Base-by-base conservation (phyloP, 139 green algal species). In the Micractinium sp. region DNA sequence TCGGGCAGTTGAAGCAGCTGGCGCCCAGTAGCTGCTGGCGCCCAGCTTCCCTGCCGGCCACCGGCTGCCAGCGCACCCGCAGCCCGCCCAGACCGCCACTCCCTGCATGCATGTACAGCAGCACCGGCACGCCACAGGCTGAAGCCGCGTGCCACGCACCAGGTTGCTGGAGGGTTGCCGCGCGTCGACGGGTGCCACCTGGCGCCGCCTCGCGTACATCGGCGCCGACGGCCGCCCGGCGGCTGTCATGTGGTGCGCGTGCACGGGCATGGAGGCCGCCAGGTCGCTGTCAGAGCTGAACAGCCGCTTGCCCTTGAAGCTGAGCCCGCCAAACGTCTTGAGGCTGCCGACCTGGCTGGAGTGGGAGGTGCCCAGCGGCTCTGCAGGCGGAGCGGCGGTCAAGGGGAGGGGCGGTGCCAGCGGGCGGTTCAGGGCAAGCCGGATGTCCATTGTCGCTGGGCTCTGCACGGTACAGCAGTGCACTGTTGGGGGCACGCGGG, bases 321-420 rank as follows among this genome's bases (percentile, higher is more conserved):
- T 78, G 31, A 60, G 12, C 63, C n/a, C 63, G 22, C 73, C 85
- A 84, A 91, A 91, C 5, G 67, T 25, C 41, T 85, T 89, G 19
- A 91, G 85, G 38, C 82, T 89, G 76, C 88, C 88, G 20, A 91
- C 80, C 20, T 89, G 81, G 85, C 88, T 91, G 66, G 38, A 41
- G n/a, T 82, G 81, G 0, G 88, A 88, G 39, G 88, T 87, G 36
- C 39, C 81, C 38, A 91, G 74, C 7, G 87, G 61, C 36, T 41
- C 82, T 47, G 66, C 83, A 61, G 38, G 77, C 25, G 9, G 29
- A 41, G 41, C 23, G 39, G 47, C 0, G 41, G 78, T 36, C 5
- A n/a, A 69, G 79, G 53, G 31, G 12, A n/a, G 31, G 53, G 14
- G 71, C 27, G 63, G 63, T 23, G 12, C 63, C 20, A n/a, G n/a